phyloP scores from a whole-genome alignment of 345 rosid species.

The Punica granatum region DNA sequence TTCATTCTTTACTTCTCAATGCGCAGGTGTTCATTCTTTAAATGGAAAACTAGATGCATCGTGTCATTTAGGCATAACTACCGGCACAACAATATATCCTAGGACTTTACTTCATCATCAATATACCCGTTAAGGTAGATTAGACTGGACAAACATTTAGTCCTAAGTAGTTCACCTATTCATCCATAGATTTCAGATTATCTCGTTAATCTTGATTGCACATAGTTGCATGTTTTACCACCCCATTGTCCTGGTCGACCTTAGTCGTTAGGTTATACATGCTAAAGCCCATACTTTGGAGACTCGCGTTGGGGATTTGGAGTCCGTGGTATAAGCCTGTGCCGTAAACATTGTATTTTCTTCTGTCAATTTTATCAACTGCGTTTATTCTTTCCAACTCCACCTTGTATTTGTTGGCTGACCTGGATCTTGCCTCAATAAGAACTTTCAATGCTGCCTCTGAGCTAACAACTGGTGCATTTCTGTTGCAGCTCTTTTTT shows the following conservation, averaged over 20 bases:
- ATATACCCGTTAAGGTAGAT: neutral
- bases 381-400: too few relatives aligned
- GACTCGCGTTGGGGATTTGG: too few relatives aligned
- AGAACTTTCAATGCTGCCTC: neutral
- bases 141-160: neutral
- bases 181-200: neutral
- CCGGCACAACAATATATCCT: neutral
- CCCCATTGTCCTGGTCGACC: too few relatives aligned
- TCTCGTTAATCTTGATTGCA: neutral
- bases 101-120: neutral
- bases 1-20: neutral
- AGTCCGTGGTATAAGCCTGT: too few relatives aligned
- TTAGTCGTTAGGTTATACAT: too few relatives aligned
- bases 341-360: too few relatives aligned
- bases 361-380: too few relatives aligned
- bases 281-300: too few relatives aligned
- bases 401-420: too few relatives aligned
- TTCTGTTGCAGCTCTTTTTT: conserved; percentile 6
- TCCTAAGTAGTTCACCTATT: neutral
- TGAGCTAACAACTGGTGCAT: neutral
- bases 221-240: too few relatives aligned
- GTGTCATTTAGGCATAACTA: neutral
- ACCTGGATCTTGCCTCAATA: neutral
- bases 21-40: neutral
- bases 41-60: neutral